These are phyloP conservation scores for Cicer arietinum DNA, from an alignment of 306 rosid genomes.

Conservation along the genomic window DNA sequence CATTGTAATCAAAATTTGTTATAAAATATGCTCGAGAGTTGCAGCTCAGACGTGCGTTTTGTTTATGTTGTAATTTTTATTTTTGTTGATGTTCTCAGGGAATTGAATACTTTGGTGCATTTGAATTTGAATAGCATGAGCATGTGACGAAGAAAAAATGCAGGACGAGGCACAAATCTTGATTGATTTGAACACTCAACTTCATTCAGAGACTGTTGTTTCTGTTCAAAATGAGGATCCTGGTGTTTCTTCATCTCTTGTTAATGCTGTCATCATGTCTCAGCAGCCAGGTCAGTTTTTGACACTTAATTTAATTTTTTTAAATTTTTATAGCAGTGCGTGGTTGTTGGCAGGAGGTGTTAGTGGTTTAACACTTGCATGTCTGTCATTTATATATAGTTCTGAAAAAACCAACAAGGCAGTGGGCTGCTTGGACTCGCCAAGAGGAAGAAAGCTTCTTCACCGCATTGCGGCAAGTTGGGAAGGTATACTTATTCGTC, in stretches of 20 bases:
- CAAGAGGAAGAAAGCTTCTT: slow-evolving; percentile 99
- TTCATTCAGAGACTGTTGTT: slow-evolving; percentile 49
- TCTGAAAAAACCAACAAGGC: slow-evolving; percentile 87
- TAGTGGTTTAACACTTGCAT: slow-evolving; percentile 27
- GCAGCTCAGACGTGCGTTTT: slow-evolving; percentile 30
- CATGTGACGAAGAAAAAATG: slow-evolving; percentile 49
- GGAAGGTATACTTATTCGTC: slow-evolving; percentile 63
- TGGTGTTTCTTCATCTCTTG: slow-evolving; percentile 52
- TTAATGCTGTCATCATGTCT: slow-evolving; percentile 45
- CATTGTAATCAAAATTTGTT: not conserved
- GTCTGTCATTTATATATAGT: slow-evolving; percentile 47
- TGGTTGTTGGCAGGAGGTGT: slow-evolving; percentile 40
- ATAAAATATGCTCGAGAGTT: slow-evolving; percentile 16
- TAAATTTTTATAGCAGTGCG: not conserved
- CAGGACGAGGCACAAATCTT: slow-evolving; percentile 56
- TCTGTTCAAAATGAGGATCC: slow-evolving; percentile 63
- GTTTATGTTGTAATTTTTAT: not conserved
- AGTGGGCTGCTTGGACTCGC: slow-evolving; percentile 99
- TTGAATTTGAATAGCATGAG: slow-evolving; percentile 39
- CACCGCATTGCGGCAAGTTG: slow-evolving; percentile 92
- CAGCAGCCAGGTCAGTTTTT: slow-evolving; percentile 65
- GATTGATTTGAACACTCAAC: slow-evolving; percentile 52
- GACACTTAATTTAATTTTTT: not conserved
- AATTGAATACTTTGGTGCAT: slow-evolving; percentile 37
- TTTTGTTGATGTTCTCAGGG: slow-evolving; percentile 38